phyloP scores from a whole-genome alignment of 805 yeast species.

The Candida arabinofermentans region DNA sequence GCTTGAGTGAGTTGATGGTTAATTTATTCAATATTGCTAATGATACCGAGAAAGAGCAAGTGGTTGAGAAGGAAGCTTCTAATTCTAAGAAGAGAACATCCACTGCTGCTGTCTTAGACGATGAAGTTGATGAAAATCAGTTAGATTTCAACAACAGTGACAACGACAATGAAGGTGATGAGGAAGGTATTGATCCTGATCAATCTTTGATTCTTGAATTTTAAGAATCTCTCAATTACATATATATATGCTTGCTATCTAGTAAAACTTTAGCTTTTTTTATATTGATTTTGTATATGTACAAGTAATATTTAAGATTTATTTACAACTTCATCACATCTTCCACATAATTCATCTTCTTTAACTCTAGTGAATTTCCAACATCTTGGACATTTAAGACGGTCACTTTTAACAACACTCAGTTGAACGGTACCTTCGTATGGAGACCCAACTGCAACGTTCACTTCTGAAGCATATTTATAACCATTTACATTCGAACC shows the following conservation, averaged over 20 bases:
- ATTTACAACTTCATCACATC: constrained; percentile 50
- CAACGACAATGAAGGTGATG: background rate
- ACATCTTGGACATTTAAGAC: constrained; percentile 84
- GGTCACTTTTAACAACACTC: constrained; percentile 33
- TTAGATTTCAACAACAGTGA: background rate
- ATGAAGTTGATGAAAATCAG: background rate
- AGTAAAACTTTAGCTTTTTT: too few species aligned
- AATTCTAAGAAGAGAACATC: background rate
- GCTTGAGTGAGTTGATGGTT: constrained; percentile 20
- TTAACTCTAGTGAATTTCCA: constrained; percentile 69
- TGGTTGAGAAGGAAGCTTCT: background rate
- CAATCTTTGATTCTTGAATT: background rate
- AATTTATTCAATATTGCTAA: constrained; percentile 3
- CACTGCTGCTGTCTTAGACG: background rate
- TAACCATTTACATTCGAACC: background rate
- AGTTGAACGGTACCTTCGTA: constrained; percentile 24
- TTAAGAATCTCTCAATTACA: background rate
- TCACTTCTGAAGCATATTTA: constrained; percentile 26
- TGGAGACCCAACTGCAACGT: constrained; percentile 28
- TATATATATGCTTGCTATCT: too few species aligned
- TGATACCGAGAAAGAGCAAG: background rate
- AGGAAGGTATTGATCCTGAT: background rate
- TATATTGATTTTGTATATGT: background rate
- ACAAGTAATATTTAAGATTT: background rate
- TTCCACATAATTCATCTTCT: constrained; percentile 54